Base-by-base conservation (phyloP, 257 asterid species). In the Nicotiana tabacum region DNA sequence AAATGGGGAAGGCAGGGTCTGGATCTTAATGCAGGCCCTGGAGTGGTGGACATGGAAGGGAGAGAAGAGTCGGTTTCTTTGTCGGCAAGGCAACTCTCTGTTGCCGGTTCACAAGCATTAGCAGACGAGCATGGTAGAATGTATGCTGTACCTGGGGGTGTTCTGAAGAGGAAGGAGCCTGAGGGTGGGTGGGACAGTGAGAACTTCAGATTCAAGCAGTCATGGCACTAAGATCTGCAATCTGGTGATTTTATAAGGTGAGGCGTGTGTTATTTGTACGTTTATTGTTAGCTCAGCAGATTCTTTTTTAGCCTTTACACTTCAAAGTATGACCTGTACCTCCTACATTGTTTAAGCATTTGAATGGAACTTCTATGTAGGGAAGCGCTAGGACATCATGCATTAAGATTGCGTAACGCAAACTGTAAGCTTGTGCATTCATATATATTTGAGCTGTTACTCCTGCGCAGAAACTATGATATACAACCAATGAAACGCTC, bases 1-100 rank as follows among this genome's bases (percentile, higher is more conserved):
- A 91, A 87, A 81, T 92, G 98, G 98, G 89, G 87, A 60, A 85
- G 90, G 88, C 93, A 88, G 77, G 97, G 97, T 68, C 86, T 96
- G 69, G 99, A 96, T 86, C 96, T 96, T 33, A 96, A 96, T 90
- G 87, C 94, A 0, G 99, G 98, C 74, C 96, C 97, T 66, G 95
- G 97, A 74, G 83, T 86, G 17, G 76, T 87, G 30, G 98, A 95
- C 60, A 85, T 84, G 83, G 98, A 92, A 55, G 85, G 81, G 79
- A 91, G 90, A 85, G 94, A 92, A 83, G 97, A 90, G 72, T 86
- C 84, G 35, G 62, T 89, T 29, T 89, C 91, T 62, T 74, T 86
- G 72, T 82, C 89, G 24, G 91, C 97, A 5, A 84, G 89, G 78
- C 97, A 85, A 86, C 91, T 89, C 84, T 85, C 92, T 78, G 85